Conservation (phyloP, 2,329 filamentous ascomycete species). For the Metarhizium guizhouense region DNA sequence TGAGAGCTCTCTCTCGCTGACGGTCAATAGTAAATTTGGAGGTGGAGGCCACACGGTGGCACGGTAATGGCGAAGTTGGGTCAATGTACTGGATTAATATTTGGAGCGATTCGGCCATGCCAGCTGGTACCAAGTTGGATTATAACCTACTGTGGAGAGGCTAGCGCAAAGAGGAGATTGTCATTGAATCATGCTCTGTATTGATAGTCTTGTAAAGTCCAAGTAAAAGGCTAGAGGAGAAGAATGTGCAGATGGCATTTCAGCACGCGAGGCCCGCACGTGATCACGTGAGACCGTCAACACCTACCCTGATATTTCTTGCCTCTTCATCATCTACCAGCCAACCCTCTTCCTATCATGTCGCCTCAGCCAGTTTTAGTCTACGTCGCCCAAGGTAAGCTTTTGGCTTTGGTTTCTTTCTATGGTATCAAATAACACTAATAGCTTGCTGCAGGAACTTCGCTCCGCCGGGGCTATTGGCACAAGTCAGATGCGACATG, state of each 20-base stretch:
- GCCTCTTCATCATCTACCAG: slow-evolving; percentile 1
- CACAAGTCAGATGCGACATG: slow-evolving; percentile 5
- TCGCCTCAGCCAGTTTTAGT: slow-evolving; percentile 8
- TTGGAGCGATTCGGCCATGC: background rate
- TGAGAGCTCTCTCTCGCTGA: too few relatives aligned
- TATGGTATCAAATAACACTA: slow-evolving; percentile 2
- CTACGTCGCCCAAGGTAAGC: slow-evolving; percentile 8
- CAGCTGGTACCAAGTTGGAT: background rate
- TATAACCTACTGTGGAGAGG: background rate
- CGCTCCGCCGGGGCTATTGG: slow-evolving; percentile 6
- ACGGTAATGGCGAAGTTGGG: slow-evolving; percentile 10
- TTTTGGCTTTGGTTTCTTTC: slow-evolving; percentile 1
- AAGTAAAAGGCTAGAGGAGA: too few relatives aligned
- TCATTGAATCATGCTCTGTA: too few relatives aligned
- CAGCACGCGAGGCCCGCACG: too few relatives aligned
- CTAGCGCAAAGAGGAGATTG: too few relatives aligned
- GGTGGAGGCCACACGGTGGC: too few relatives aligned
- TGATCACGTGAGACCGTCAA: too few relatives aligned
- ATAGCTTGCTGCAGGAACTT: slow-evolving; percentile 6
- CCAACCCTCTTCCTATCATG: slow-evolving; percentile 6
- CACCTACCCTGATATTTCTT: background rate
- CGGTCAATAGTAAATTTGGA: too few relatives aligned
- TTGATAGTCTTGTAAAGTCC: too few relatives aligned
- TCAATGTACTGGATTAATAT: background rate
- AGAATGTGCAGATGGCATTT: too few relatives aligned